Evolutionary conservation across 305 asterid genomes (phyloP), one percentile per base, ranked within the genome.

Genomic region (Solanum hybrid): DNA sequence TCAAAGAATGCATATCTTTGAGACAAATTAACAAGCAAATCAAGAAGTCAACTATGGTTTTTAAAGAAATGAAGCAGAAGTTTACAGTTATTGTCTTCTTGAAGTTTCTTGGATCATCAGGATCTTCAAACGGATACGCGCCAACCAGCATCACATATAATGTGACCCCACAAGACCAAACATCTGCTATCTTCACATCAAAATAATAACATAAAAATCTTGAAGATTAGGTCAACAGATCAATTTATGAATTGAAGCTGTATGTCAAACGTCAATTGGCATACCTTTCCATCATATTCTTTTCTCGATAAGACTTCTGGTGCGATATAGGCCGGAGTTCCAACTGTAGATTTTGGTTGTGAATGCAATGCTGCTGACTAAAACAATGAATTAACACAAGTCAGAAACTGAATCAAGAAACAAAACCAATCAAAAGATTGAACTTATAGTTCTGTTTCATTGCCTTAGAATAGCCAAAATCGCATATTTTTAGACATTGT

Each of bases 111-210:
- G 98, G 98, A 94, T 96, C 99, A 31, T 94, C 96, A 64, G 95
- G 95, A 90, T 96, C 98, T 90, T 96, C 99, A 79, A 96, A 96
- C 5, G 99, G 98, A 92, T 96, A 96, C 39, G 96, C 98, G 46
- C 99, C 99, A 90, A 96, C 98, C 88, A 96, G 89, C 99, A 96
- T 96, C 39, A 96, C 98, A 89, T 96, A 96, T 64, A 96, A 84
- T 6, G 99, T 96, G 69, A 96, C 99, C 94, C 99, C 99, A 94
- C 98, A 94, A 20, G 98, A 96, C 99, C 99, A 96, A 93, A 96
- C 99, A 95, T 96, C 99, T 91, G 99, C 98, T 91, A 94, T 96
- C 98, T 96, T 89, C 89, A 86, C 24, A 61, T 74, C 83, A 71
- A 89, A 84, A 51, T 11, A 80, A 80, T 12, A 37, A 84, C 88